Conservation (phyloP, 2,329 filamentous ascomycete genomes). For the Niveomyces coronatus region DNA sequence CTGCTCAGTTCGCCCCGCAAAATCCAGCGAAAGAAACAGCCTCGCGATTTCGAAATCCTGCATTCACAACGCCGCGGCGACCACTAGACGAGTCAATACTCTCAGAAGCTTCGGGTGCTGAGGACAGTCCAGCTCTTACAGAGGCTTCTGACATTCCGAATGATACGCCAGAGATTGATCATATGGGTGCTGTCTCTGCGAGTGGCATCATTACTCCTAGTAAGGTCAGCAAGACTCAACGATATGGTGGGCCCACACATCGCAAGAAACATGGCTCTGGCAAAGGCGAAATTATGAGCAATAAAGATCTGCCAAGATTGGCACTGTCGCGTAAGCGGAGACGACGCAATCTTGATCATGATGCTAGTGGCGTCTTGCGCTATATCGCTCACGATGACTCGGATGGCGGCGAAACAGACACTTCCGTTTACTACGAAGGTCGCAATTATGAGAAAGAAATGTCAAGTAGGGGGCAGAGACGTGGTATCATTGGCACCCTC, state of each 20-base stretch:
- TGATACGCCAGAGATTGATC: slow-evolving; percentile 43
- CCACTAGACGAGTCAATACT: slow-evolving; percentile 42
- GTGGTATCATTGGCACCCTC: slow-evolving; percentile 30
- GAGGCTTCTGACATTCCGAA: slow-evolving; percentile 44
- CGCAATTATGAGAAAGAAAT: slow-evolving; percentile 17
- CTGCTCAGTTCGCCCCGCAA: slow-evolving; percentile 37
- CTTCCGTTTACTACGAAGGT: slow-evolving; percentile 17
- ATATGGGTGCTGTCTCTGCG: slow-evolving; percentile 30
- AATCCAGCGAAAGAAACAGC: slow-evolving; percentile 32
- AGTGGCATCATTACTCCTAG: slow-evolving; percentile 34
- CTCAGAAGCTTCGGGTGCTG: slow-evolving; percentile 46
- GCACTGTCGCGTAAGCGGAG: slow-evolving; percentile 45
- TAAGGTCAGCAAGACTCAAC: slow-evolving; percentile 35
- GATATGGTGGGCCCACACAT: slow-evolving; percentile 31
- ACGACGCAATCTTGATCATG: slow-evolving; percentile 39
- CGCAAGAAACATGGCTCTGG: slow-evolving; percentile 39
- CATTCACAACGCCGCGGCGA: slow-evolving; percentile 53
- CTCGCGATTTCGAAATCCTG: slow-evolving; percentile 50
- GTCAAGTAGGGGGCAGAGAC: slow-evolving; percentile 10
- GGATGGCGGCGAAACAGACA: slow-evolving; percentile 42
- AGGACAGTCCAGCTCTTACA: slow-evolving; percentile 50
- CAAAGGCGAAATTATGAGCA: slow-evolving; percentile 52
- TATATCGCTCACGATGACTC: slow-evolving; percentile 34
- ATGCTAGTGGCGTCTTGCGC: slow-evolving; percentile 40
- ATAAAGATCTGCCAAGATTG: slow-evolving; percentile 25